phyloP scores from a whole-genome alignment of 2,329 filamentous ascomycete genomes.

The Botrytis deweyae region DNA sequence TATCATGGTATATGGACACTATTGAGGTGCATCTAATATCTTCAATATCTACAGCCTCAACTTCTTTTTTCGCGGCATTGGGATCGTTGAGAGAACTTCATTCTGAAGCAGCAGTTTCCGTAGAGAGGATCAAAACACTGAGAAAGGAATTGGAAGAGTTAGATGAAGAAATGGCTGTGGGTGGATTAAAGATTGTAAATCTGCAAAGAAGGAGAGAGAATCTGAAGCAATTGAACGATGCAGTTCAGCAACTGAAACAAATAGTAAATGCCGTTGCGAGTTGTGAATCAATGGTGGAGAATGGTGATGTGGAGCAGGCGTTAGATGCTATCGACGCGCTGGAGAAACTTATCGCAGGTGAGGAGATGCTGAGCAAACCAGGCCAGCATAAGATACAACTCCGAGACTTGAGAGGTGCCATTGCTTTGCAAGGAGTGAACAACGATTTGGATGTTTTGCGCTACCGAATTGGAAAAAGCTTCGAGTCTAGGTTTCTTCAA shows the following conservation, averaged over 20 bases:
- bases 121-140: conserved; percentile 78
- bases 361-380: conserved; percentile 44
- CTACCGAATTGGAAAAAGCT: conserved; percentile 80
- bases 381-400: conserved; percentile 38
- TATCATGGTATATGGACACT: conserved; percentile 99
- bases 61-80: conserved; percentile 92
- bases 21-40: conserved; percentile 96
- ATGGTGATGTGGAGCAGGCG: conserved; percentile 78
- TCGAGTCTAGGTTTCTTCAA: conserved; percentile 76
- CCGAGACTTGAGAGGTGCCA: conserved; percentile 72
- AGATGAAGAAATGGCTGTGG: conserved; percentile 83
- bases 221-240: conserved; percentile 74
- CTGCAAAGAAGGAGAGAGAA: conserved; percentile 82
- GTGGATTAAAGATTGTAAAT: conserved; percentile 81
- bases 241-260: conserved; percentile 77
- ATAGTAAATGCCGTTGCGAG: conserved; percentile 72
- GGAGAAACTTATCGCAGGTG: conserved; percentile 77
- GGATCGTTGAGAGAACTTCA: conserved; percentile 90
- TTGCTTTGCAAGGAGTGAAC: conserved; percentile 76
- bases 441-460: conserved; percentile 75
- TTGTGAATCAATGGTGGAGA: conserved; percentile 80
- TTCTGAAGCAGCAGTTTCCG: conserved; percentile 87
- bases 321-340: conserved; percentile 74
- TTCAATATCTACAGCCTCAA: conserved; percentile 92
- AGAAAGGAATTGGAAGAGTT: conserved; percentile 76